Evolutionary conservation across 2,329 filamentous ascomycete species (phyloP).

Genomic region (Domatiomyces catenatus): DNA sequence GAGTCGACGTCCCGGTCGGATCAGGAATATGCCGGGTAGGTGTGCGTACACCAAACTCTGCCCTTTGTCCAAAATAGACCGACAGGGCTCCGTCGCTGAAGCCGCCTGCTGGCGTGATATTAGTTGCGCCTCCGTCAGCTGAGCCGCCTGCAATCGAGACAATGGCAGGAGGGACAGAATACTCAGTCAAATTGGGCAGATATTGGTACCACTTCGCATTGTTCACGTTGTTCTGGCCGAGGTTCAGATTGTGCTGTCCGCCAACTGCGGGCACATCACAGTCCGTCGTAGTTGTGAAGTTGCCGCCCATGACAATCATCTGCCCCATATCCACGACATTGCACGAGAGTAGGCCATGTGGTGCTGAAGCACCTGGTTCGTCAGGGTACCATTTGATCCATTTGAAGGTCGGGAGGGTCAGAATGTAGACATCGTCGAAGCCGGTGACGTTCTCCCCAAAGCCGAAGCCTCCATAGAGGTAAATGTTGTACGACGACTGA

Average conservation of each 20-base stretch:
- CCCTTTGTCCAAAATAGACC: slow-evolving; percentile 4
- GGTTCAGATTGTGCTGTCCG: slow-evolving; percentile 7
- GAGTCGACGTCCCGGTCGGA: neutral
- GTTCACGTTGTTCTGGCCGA: slow-evolving; percentile 4
- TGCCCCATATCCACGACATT: slow-evolving; percentile 24
- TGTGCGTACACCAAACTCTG: neutral
- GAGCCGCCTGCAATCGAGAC: slow-evolving; percentile 4
- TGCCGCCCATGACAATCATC: slow-evolving; percentile 28
- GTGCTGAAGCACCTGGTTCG: slow-evolving; percentile 1
- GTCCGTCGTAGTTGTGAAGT: slow-evolving; percentile 4
- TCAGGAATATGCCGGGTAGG: slow-evolving; percentile 14
- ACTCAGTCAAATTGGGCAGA: slow-evolving; percentile 5
- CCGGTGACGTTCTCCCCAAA: slow-evolving; percentile 7
- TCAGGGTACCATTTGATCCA: slow-evolving; percentile 10
- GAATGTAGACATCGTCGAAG: slow-evolving; percentile 10
- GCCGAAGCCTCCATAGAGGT: slow-evolving; percentile 8
- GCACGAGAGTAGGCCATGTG: slow-evolving; percentile 20
- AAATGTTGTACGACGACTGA: slow-evolving; percentile 40
- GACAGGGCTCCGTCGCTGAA: slow-evolving; percentile 3
- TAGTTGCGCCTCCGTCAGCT: slow-evolving; percentile 4
- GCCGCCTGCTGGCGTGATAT: neutral
- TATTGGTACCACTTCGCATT: slow-evolving; percentile 7
- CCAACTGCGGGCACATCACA: slow-evolving; percentile 5
- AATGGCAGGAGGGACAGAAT: slow-evolving; percentile 5
- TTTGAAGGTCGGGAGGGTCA: slow-evolving; percentile 9